Evolutionary conservation across 2,329 filamentous ascomycete species (phyloP).

Genomic region (Aplosporella prunicola): DNA sequence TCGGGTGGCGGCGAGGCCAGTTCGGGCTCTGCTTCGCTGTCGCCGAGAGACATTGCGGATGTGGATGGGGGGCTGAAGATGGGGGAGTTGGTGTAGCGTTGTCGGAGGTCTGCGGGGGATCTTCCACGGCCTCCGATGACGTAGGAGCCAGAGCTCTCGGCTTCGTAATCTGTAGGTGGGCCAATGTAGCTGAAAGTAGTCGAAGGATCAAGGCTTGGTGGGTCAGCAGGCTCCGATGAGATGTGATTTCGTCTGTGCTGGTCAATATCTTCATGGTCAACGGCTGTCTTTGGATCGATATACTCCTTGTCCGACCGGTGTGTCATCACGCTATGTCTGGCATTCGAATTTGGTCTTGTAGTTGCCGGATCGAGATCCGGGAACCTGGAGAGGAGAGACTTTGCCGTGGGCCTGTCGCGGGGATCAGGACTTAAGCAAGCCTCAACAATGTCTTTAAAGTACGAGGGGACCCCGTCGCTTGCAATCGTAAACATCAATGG

Average conservation of each 20-base stretch:
- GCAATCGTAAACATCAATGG: slow-evolving; percentile 53
- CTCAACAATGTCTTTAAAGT: slow-evolving; percentile 67
- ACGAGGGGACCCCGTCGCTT: slow-evolving; percentile 55
- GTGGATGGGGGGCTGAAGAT: slow-evolving; percentile 18
- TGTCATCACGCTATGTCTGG: slow-evolving; percentile 28
- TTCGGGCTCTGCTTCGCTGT: slow-evolving; percentile 29
- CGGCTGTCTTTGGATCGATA: slow-evolving; percentile 36
- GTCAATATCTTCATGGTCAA: slow-evolving; percentile 36
- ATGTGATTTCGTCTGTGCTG: slow-evolving; percentile 16
- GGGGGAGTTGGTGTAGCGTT: slow-evolving; percentile 19
- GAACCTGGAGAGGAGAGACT: slow-evolving; percentile 49
- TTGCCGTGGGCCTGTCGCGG: slow-evolving; percentile 61
- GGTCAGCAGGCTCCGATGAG: slow-evolving; percentile 9
- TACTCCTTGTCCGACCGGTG: slow-evolving; percentile 39
- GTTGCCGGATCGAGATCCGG: slow-evolving; percentile 18
- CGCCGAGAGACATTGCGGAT: slow-evolving; percentile 31
- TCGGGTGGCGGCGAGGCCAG: slow-evolving; percentile 25
- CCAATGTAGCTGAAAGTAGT: slow-evolving; percentile 21
- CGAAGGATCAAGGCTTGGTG: slow-evolving; percentile 3
- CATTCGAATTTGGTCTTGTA: slow-evolving; percentile 14
- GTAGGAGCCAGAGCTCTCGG: slow-evolving; percentile 36
- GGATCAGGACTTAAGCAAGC: slow-evolving; percentile 70
- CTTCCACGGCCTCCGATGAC: slow-evolving; percentile 26
- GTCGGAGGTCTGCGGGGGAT: slow-evolving; percentile 16
- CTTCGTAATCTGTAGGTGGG: slow-evolving; percentile 34